phyloP scores from a whole-genome alignment of 2,329 filamentous ascomycete species.

The Fusarium coffeatum region DNA sequence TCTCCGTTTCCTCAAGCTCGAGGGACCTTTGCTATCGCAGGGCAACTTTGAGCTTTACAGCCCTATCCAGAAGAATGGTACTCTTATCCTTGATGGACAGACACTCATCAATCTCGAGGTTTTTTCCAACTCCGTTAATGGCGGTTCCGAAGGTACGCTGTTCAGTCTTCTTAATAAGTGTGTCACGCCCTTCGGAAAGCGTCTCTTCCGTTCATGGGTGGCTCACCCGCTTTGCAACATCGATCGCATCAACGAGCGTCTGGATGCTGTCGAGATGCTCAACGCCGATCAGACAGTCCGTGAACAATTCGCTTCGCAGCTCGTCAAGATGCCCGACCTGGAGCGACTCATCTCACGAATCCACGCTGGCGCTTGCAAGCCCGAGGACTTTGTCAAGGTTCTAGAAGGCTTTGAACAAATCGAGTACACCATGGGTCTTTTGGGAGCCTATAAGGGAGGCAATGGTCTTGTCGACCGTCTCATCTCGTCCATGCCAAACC shows the following conservation, averaged over 20 bases:
- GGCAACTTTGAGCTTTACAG: constrained; percentile 93
- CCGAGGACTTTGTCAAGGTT: constrained; percentile 92
- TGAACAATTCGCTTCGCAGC: constrained; percentile 87
- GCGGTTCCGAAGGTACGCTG: constrained; percentile 84
- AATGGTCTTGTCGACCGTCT: constrained; percentile 87
- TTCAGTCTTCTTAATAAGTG: constrained; percentile 93
- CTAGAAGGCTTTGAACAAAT: constrained; percentile 98
- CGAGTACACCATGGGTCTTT: constrained; percentile 88
- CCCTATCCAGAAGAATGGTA: constrained; percentile 90
- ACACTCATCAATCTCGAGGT: constrained; percentile 98
- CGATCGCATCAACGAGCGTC: constrained; percentile 87
- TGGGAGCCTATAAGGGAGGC: constrained; percentile 78
- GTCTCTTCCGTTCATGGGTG: constrained; percentile 95
- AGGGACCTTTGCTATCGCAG: constrained; percentile 86
- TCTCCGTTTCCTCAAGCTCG: constrained; percentile 86
- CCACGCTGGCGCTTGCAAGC: constrained; percentile 89
- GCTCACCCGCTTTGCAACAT: constrained; percentile 93
- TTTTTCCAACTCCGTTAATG: constrained; percentile 92
- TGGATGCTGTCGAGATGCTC: constrained; percentile 93
- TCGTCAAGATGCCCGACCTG: constrained; percentile 92
- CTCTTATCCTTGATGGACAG: constrained; percentile 91
- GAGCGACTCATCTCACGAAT: constrained; percentile 94
- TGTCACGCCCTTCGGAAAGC: constrained; percentile 96
- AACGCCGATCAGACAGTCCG: constrained; percentile 84
- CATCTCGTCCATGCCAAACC: constrained; percentile 85